Base-by-base conservation (phyloP, 495 filamentous ascomycete genomes). In the Coniosporium apollinis region DNA sequence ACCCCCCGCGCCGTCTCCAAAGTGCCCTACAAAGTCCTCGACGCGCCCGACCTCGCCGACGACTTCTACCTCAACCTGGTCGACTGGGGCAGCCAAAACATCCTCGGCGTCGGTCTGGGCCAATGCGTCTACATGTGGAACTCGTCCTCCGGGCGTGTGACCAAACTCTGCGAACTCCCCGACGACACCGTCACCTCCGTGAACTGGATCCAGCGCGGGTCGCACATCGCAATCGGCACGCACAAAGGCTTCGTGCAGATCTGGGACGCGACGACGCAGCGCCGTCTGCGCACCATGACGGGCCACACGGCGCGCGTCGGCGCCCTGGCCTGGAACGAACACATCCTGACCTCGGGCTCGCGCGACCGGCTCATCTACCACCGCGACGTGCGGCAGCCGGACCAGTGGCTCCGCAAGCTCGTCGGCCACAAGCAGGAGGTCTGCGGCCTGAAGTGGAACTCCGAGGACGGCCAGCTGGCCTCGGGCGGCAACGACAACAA, bases 41-140 rank as follows among this genome's bases (percentile, higher is more conserved):
- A 97, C 64, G 89, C 91, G 0, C 89, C 89, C 10, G 89, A 96
- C 42, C 56, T 97, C 11, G 85, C 85, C 19, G 89, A 97, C 46
- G 91, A 97, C 53, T 97, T 94, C 54, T 97, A 97, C 47, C 60
- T 97, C 20, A 97, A 97, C 46, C 57, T 97, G 18, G 86, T 97
- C 1, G 89, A 97, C 46, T 97, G 89, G 89, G 89, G 91, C n/a
- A 87, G 79, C 46, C 82, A 76, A 43, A 89, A 94, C 57, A 73
- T 93, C 16, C 59, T 97, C 5, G 91, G 84, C 10, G 89, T 97
- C 19, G 89, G 89, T 0, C 58, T 97, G 28, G 85, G 83, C 13
- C 81, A 75, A 19, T 87, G 81, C 34, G 89, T 97, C n/a, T 97
- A 94, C 50, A 89, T 96, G 81, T 97, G 89, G 86, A 91, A 93